Conservation (phyloP, 2,329 filamentous ascomycete genomes). For the Diaporthe vexans region DNA sequence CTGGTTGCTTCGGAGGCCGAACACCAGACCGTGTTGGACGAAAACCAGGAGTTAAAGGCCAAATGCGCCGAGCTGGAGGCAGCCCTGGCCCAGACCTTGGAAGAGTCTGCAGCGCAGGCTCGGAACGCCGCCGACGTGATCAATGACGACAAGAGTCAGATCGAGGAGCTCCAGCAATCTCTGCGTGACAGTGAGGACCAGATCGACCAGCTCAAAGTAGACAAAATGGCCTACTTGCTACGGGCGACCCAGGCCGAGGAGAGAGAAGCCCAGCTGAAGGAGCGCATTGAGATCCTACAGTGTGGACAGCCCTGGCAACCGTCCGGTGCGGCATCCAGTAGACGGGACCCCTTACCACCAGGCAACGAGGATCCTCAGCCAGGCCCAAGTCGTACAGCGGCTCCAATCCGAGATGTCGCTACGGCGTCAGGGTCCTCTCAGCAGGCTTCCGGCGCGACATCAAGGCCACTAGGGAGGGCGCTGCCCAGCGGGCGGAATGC, state of each 20-base stretch:
- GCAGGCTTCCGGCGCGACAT: neutral
- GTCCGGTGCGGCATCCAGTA: neutral
- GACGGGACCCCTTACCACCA: neutral
- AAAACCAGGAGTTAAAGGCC: neutral
- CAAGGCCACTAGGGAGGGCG: neutral
- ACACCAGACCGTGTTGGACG: neutral
- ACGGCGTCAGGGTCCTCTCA: neutral
- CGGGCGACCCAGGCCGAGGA: neutral
- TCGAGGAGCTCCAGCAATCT: neutral
- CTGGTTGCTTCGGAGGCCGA: neutral
- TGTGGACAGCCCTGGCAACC: neutral
- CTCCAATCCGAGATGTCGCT: no score
- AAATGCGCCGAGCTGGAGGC: neutral
- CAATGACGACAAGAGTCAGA: neutral
- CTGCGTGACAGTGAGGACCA: neutral
- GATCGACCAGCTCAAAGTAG: neutral
- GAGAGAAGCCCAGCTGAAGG: neutral
- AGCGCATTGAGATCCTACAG: neutral
- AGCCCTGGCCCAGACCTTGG: neutral
- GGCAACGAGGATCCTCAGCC: no score
- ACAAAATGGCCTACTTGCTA: fast-evolving
- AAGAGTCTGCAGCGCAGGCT: neutral
- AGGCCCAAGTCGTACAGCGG: neutral
- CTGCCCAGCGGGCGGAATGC: neutral
- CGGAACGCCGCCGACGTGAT: no score